Percentiles rank a stretch among this genome's conserved stretches.
These are phyloP conservation scores for Neonectria faginata DNA, from an alignment of 2,329 filamentous ascomycete genomes.

Conservation along the genomic window DNA sequence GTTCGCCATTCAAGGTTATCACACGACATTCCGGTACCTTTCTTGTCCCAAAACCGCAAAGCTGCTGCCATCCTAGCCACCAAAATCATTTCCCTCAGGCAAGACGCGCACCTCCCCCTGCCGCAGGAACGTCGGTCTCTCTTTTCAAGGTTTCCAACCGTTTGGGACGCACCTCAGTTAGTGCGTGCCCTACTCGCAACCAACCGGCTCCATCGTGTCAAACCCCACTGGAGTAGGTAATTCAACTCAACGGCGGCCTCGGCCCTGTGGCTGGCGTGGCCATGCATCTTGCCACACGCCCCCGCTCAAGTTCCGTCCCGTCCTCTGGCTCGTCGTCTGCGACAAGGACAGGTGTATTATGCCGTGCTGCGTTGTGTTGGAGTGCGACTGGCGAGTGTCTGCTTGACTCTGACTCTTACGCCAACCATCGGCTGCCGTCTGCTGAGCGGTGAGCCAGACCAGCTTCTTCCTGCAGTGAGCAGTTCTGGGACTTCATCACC, in stretches of 20 bases:
- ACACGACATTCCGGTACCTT: background rate
- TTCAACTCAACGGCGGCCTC: conserved; percentile 18
- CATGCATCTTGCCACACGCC: conserved; percentile 24
- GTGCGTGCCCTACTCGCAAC: conserved; percentile 23
- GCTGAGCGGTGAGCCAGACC: conserved; percentile 24
- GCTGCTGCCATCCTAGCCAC: background rate
- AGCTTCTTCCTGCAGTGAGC: background rate
- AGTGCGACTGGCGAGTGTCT: conserved; percentile 15
- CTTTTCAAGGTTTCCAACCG: conserved; percentile 1
- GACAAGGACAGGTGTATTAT: conserved; percentile 27
- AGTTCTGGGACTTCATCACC: background rate
- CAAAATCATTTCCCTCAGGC: background rate
- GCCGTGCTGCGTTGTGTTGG: conserved; percentile 22
- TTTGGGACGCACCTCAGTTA: conserved; percentile 10
- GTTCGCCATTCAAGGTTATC: background rate
- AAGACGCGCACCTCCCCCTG: background rate
- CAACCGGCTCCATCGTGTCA: conserved; percentile 9
- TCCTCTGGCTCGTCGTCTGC: conserved; percentile 21
- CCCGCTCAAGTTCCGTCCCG: conserved; percentile 15
- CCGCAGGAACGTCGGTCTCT: conserved; percentile 4
- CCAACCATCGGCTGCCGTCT: conserved; percentile 18
- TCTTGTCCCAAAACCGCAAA: background rate
- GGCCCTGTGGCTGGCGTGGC: conserved; percentile 25
- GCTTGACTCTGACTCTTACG: background rate
- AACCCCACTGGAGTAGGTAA: conserved; percentile 20